These are phyloP conservation scores for Penicillium atrosanguineum DNA, from an alignment of 495 filamentous ascomycete genomes.

Conservation along the genomic window DNA sequence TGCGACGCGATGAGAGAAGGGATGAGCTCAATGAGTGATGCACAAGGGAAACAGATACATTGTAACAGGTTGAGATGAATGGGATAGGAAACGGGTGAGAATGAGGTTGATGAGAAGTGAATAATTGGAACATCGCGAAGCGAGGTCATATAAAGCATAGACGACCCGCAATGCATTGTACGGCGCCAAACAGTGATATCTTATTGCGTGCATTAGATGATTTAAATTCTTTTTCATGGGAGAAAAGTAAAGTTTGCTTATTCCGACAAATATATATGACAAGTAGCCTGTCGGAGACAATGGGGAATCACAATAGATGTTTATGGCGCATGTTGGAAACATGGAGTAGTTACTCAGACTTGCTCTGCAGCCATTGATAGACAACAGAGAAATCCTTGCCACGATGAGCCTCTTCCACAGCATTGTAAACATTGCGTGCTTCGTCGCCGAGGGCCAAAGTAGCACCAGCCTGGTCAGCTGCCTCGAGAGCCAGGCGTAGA, in stretches of 20 bases:
- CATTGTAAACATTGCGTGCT: conserved; percentile 67
- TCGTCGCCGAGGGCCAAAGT: conserved; percentile 62
- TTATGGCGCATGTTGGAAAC: neutral
- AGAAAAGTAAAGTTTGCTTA: neutral
- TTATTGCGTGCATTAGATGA: neutral
- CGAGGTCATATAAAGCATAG: neutral
- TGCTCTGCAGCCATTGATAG: conserved; percentile 64
- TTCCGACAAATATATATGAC: conserved; percentile 3
- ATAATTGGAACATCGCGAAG: neutral
- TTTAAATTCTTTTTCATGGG: neutral
- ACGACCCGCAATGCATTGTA: neutral
- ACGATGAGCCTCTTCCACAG: conserved; percentile 55
- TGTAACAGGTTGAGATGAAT: neutral
- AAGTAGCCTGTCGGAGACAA: neutral
- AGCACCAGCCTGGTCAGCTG: conserved; percentile 65
- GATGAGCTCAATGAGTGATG: neutral
- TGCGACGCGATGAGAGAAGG: neutral
- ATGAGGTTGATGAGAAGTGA: neutral
- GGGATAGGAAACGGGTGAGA: neutral
- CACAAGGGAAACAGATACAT: neutral
- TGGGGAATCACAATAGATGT: neutral
- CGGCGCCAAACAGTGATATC: too few species aligned
- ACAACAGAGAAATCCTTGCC: conserved; percentile 85
- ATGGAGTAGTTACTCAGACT: conserved; percentile 24
- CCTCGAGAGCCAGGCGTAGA: conserved; percentile 66